Evolutionary conservation across 306 rosid genomes (phyloP).

Genomic region (Dryas octopetala): DNA sequence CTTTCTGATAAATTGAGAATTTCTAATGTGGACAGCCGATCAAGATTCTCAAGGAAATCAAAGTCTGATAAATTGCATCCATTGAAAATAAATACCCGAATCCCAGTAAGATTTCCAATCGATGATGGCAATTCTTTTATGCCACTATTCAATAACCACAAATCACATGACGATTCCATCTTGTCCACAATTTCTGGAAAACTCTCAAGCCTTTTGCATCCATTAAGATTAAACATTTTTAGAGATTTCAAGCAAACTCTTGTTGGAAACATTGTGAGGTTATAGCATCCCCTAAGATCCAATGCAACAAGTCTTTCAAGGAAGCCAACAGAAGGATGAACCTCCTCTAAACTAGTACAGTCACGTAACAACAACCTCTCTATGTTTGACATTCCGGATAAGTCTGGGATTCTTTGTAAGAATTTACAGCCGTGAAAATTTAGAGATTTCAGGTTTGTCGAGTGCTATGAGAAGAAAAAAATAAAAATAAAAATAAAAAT

Average conservation of each 20-base stretch:
- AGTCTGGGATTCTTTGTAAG: not conserved
- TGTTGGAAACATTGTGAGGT: too few species aligned
- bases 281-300: too few species aligned
- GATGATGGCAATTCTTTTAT: not conserved
- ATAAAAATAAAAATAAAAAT: too few species aligned
- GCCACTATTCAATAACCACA: too few species aligned
- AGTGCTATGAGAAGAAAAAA: not conserved
- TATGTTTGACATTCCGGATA: not conserved
- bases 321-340: too few species aligned
- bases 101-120: not conserved
- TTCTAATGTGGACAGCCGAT: too few species aligned
- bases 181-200: constrained; percentile 6
- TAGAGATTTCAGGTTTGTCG: not conserved
- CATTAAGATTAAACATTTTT: not conserved
- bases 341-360: too few species aligned
- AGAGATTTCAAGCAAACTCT: not conserved
- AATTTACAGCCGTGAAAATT: accelerated
- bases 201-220: not conserved
- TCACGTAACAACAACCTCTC: too few species aligned
- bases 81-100: too few species aligned
- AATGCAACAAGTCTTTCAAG: too few species aligned
- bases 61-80: not conserved
- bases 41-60: not conserved
- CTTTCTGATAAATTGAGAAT: not conserved
- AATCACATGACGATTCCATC: not conserved